Conservation (phyloP, 2,329 filamentous ascomycete genomes). For the Curvularia sp. region DNA sequence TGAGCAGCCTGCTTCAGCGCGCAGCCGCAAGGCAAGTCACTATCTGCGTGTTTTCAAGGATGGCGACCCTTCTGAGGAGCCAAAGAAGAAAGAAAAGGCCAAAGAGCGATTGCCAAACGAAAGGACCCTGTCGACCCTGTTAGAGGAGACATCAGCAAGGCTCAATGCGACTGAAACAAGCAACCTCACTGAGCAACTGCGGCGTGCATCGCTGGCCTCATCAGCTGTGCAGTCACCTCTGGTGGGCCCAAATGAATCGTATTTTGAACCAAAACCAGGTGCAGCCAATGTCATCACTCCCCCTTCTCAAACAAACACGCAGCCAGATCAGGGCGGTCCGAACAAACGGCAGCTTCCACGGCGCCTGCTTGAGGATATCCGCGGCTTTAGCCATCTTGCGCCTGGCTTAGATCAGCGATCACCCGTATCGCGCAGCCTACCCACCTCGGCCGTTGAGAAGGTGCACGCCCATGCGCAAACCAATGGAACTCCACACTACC, state of each 20-base stretch:
- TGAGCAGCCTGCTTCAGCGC: constrained; percentile 61
- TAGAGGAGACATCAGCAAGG: constrained; percentile 35
- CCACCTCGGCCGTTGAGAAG: constrained; percentile 46
- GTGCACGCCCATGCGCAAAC: constrained; percentile 34
- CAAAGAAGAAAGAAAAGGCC: constrained; percentile 57
- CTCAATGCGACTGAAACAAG: constrained; percentile 18
- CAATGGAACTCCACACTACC: constrained; percentile 24
- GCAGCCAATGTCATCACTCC: constrained; percentile 10
- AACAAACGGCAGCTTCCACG: constrained; percentile 51
- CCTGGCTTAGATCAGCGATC: constrained; percentile 55
- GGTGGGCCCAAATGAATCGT: constrained; percentile 30
- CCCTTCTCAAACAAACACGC: constrained; percentile 2
- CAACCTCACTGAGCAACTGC: constrained; percentile 28
- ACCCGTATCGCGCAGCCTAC: constrained; percentile 61
- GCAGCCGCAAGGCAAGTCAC: constrained; percentile 71
- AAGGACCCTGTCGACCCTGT: constrained; percentile 28
- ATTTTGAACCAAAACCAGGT: constrained; percentile 36
- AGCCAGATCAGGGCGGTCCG: constrained; percentile 5
- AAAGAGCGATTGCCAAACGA: constrained; percentile 48
- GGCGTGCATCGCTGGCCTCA: constrained; percentile 32
- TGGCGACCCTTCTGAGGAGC: constrained; percentile 62
- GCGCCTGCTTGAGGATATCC: constrained; percentile 63
- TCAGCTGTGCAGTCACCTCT: constrained; percentile 39
- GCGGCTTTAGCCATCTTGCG: constrained; percentile 61
- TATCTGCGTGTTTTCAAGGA: constrained; percentile 71